These are phyloP conservation scores for Candida piceae DNA, from an alignment of 805 yeast species.

Conservation along the genomic window DNA sequence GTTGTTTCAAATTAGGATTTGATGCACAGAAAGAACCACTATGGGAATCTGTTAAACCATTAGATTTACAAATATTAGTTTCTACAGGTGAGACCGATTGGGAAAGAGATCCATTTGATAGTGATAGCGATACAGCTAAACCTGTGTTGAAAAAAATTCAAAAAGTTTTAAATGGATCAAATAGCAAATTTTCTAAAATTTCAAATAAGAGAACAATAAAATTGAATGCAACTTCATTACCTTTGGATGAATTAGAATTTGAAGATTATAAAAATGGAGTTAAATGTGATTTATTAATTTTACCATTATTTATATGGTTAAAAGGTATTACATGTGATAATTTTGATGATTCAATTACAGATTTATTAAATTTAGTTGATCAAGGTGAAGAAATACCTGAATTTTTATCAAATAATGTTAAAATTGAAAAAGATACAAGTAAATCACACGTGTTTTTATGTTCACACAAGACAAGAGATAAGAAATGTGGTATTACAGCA, in stretches of 20 bases:
- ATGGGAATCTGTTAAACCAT: conserved; percentile 68
- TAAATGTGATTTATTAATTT: conserved; percentile 55
- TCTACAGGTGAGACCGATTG: conserved; percentile 86
- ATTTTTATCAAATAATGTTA: conserved; percentile 14
- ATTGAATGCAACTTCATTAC: conserved; percentile 19
- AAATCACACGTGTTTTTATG: conserved; percentile 65
- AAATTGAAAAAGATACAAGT: conserved; percentile 34
- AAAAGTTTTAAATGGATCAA: conserved; percentile 9
- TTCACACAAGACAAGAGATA: conserved; percentile 88
- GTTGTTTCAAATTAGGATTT: conserved; percentile 35
- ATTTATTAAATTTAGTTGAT: conserved; percentile 37
- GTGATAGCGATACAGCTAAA: conserved; percentile 29
- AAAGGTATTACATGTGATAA: conserved; percentile 41
- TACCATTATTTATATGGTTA: conserved; percentile 75
- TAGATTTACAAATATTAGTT: conserved; percentile 67
- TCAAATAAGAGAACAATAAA: conserved; percentile 4
- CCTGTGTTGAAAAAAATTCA: conserved; percentile 16
- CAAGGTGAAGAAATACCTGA: conserved; percentile 18
- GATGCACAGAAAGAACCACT: conserved; percentile 33
- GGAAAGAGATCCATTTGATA: conserved; percentile 63
- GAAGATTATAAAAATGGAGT: conserved; percentile 37
- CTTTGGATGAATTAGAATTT: conserved; percentile 29
- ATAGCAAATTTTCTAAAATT: background rate
- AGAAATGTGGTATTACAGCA: conserved; percentile 90
- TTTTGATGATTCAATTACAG: conserved; percentile 39